Evolutionary conservation across 139 green algal genomes (phyloP).

Genomic region (Coccomyxa sp.): DNA sequence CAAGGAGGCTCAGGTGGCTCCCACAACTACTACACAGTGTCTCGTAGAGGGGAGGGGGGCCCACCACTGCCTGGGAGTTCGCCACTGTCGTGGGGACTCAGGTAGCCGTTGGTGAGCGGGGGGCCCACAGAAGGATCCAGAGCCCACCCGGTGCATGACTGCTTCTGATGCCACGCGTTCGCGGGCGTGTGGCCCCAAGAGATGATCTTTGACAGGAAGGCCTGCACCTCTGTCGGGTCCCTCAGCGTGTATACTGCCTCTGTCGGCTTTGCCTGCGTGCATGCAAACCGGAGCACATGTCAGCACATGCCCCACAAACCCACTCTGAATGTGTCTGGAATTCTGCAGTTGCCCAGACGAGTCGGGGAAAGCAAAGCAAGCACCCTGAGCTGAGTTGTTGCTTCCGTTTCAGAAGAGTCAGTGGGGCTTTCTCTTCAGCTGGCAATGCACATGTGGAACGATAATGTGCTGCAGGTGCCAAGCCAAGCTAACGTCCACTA

Average conservation of each 20-base stretch:
- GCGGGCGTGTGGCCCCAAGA: slow-evolving; percentile 38
- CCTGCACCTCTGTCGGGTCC: slow-evolving; percentile 65
- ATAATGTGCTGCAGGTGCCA: too few species aligned
- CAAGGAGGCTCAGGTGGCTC: too few species aligned
- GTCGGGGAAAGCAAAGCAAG: not conserved
- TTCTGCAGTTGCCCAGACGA: not conserved
- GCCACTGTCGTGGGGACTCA: not conserved
- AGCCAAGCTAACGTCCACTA: too few species aligned
- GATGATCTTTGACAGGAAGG: slow-evolving; percentile 60
- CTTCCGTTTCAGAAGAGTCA: not conserved
- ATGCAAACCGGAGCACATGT: not conserved
- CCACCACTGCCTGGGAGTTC: not conserved
- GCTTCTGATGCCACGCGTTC: slow-evolving; percentile 35
- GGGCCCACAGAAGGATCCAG: not conserved
- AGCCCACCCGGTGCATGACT: slow-evolving; percentile 26
- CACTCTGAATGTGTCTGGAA: not conserved
- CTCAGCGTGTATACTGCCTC: slow-evolving; percentile 63
- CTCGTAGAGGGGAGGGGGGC: not conserved
- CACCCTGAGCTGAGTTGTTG: not conserved
- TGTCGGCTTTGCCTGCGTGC: slow-evolving; percentile 62
- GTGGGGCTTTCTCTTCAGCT: not conserved
- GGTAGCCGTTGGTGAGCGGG: not conserved
- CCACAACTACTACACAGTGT: not conserved
- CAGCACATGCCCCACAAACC: not conserved
- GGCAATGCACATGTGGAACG: too few species aligned